A percentile compares a stretch with the other conserved stretches of the same genome.
phyloP scores from a whole-genome alignment of 176 grass and related monocot species.

The Areca catechu region DNA sequence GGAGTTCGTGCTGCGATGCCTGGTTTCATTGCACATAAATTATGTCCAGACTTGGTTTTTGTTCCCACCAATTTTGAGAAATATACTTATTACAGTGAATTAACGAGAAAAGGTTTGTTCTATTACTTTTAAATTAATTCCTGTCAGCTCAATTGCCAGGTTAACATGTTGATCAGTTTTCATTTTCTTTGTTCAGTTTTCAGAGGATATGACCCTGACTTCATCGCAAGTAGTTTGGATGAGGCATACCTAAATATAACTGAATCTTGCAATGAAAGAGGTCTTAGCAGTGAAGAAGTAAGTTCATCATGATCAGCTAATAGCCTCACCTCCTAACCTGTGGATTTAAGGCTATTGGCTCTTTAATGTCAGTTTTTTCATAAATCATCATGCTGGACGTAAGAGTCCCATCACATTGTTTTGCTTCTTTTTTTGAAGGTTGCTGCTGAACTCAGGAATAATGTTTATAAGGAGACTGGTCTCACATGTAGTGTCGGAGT shows the following conservation, averaged over 20 bases:
- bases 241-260: conserved; percentile 86
- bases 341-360: no score
- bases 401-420: no score
- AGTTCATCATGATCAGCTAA: not conserved
- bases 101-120: conserved; percentile 66
- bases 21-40: conserved; percentile 92
- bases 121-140: conserved; percentile 18
- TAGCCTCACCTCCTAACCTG: no score
- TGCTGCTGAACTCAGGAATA: conserved; percentile 69
- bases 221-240: conserved; percentile 81
- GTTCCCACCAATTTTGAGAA: conserved; percentile 82
- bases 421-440: conserved; percentile 36
- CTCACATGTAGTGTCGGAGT: conserved; percentile 89
- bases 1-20: conserved; percentile 98
- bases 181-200: conserved; percentile 41
- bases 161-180: not conserved
- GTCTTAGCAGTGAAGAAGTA: conserved; percentile 66
- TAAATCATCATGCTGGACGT: no score
- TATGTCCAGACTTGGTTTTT: conserved; percentile 88
- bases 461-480: conserved; percentile 77
- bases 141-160: not conserved
- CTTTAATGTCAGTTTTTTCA: no score
- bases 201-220: conserved; percentile 67
- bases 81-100: conserved; percentile 79
- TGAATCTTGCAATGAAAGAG: conserved; percentile 47